Evolutionary conservation across 2,329 filamentous ascomycete species (phyloP).

Genomic region (Colletotrichum cuscutae): DNA sequence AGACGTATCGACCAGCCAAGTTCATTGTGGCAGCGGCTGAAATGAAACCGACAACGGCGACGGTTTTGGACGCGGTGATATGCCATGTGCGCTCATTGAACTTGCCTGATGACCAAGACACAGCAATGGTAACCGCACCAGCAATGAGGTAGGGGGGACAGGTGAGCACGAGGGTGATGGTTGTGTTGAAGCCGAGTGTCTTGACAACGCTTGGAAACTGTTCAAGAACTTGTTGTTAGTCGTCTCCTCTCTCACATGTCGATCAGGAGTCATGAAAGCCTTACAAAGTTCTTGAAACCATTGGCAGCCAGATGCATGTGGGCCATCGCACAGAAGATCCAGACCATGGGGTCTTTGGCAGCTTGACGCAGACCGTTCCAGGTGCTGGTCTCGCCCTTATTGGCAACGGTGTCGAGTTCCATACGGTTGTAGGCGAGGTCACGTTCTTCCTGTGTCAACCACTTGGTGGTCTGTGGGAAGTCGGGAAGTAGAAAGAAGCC

Average conservation of each 20-base stretch:
- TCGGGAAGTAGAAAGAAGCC: conserved; percentile 38
- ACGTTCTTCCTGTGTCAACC: conserved; percentile 38
- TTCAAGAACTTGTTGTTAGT: background rate
- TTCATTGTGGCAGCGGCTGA: conserved; percentile 40
- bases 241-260: background rate
- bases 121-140: conserved; percentile 39
- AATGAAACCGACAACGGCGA: conserved; percentile 52
- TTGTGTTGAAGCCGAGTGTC: conserved; percentile 57
- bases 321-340: conserved; percentile 59
- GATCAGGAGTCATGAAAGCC: background rate
- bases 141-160: conserved; percentile 46
- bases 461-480: conserved; percentile 38
- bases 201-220: conserved; percentile 54
- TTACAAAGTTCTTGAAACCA: conserved; percentile 53
- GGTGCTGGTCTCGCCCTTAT: conserved; percentile 38
- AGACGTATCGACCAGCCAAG: conserved; percentile 41
- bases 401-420: conserved; percentile 40
- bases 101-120: conserved; percentile 47
- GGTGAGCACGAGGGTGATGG: conserved; percentile 60
- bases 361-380: conserved; percentile 46
- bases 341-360: conserved; percentile 53
- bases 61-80: conserved; percentile 50
- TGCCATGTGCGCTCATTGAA: conserved; percentile 57
- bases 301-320: conserved; percentile 61
- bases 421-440: conserved; percentile 37